Evolutionary conservation across 2,329 filamentous ascomycete genomes (phyloP).

Genomic region (Plectosphaerella sp.): DNA sequence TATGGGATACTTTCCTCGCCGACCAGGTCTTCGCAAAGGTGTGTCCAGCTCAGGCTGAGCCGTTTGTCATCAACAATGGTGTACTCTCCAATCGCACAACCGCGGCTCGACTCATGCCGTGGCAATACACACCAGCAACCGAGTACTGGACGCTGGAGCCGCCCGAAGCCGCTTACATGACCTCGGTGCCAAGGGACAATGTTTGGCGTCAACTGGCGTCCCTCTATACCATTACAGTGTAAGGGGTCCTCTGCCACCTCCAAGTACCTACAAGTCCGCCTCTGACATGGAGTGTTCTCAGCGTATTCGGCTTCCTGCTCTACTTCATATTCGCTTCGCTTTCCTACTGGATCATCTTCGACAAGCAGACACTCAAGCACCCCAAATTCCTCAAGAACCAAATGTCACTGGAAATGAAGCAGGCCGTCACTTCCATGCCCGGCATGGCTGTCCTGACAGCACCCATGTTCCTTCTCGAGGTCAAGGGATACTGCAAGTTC

Average conservation of each 20-base stretch:
- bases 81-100: slow-evolving; percentile 48
- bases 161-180: slow-evolving; percentile 72
- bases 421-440: slow-evolving; percentile 73
- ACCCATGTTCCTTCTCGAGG: slow-evolving; percentile 77
- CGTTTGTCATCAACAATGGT: slow-evolving; percentile 46
- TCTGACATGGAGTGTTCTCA: slow-evolving; percentile 28
- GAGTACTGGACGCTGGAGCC: slow-evolving; percentile 66
- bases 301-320: slow-evolving; percentile 77
- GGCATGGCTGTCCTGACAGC: slow-evolving; percentile 78
- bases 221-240: slow-evolving; percentile 86
- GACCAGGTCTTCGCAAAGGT: slow-evolving; percentile 73
- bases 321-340: slow-evolving; percentile 83
- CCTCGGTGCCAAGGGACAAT: slow-evolving; percentile 73
- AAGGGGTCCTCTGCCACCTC: slow-evolving; percentile 21
- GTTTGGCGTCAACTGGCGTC: slow-evolving; percentile 68
- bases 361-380: slow-evolving; percentile 83
- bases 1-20: slow-evolving; percentile 75
- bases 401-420: slow-evolving; percentile 77
- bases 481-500: slow-evolving; percentile 79
- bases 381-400: slow-evolving; percentile 96
- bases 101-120: slow-evolving; percentile 47
- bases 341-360: slow-evolving; percentile 86
- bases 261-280: neutral
- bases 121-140: slow-evolving; percentile 70
- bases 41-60: slow-evolving; percentile 55